phyloP scores from a whole-genome alignment of 1,284 basidiomycete species.

The Lignosus rhinocerotis region DNA sequence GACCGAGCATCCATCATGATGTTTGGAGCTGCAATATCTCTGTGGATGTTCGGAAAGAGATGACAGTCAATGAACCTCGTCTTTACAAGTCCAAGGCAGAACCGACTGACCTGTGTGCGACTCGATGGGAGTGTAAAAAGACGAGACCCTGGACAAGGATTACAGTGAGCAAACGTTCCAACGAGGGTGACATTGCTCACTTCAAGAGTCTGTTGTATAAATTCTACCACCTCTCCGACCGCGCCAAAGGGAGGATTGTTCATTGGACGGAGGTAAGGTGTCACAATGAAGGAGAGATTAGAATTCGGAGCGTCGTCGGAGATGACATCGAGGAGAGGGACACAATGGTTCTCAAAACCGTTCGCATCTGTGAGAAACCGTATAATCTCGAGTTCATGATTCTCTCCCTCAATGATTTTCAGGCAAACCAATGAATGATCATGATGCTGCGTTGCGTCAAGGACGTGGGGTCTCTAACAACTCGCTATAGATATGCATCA shows the following conservation, averaged over 20 bases:
- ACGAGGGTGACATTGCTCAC: constrained; percentile 6
- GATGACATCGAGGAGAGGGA: constrained; percentile 22
- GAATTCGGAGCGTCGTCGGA: background rate
- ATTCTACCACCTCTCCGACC: constrained; percentile 31
- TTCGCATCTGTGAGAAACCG: constrained; percentile 3
- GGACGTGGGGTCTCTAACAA: constrained; percentile 5
- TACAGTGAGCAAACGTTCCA: background rate
- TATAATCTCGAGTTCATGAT: constrained; percentile 16
- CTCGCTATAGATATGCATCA: background rate
- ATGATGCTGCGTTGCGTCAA: constrained; percentile 26
- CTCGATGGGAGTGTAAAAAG: constrained; percentile 28
- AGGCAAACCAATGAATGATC: constrained; percentile 25
- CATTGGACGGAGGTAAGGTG: constrained; percentile 28
- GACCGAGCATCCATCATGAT: constrained; percentile 33
- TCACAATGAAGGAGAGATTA: constrained; percentile 23
- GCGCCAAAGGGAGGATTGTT: constrained; percentile 25
- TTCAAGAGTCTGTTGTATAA: constrained; percentile 29
- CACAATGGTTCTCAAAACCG: constrained; percentile 20
- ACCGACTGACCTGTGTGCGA: constrained; percentile 29
- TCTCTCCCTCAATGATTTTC: constrained; percentile 14
- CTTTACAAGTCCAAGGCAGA: background rate
- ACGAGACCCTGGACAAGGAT: constrained; percentile 22
- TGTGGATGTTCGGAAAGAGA: background rate
- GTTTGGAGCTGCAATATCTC: constrained; percentile 30
- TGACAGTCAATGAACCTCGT: background rate